phyloP scores from a whole-genome alignment of 208 protist species.

The Leishmania martiniquensis region DNA sequence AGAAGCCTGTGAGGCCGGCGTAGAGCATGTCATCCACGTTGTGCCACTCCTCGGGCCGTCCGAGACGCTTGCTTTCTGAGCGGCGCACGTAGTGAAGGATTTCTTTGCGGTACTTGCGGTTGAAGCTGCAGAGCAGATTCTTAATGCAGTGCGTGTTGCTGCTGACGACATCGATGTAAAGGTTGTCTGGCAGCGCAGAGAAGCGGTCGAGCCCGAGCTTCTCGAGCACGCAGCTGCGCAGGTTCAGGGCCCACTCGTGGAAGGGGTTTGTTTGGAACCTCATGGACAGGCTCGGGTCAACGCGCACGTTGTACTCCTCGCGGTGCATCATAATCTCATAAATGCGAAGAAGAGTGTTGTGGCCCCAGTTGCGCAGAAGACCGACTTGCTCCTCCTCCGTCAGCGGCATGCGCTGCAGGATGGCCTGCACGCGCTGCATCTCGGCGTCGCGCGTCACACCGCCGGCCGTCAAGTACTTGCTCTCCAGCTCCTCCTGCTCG shows the following conservation, averaged over 20 bases:
- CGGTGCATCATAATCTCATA: conserved; percentile 92
- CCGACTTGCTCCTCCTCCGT: conserved; percentile 66
- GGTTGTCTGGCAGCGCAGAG: conserved; percentile 57
- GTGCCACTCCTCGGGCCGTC: conserved; percentile 59
- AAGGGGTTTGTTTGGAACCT: conserved; percentile 87
- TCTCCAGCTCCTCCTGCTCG: conserved; percentile 48
- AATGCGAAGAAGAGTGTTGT: conserved; percentile 68
- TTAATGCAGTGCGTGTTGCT: conserved; percentile 94
- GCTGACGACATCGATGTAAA: conserved; percentile 87
- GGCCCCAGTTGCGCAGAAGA: conserved; percentile 68
- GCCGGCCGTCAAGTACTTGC: conserved; percentile 24
- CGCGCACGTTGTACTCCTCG: conserved; percentile 89
- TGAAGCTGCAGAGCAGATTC: conserved; percentile 84
- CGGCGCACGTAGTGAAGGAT: conserved; percentile 54
- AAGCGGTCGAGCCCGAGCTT: conserved; percentile 69
- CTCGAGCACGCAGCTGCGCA: conserved; percentile 68
- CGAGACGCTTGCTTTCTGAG: conserved; percentile 48
- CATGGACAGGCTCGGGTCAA: conserved; percentile 80
- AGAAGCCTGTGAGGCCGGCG: conserved; percentile 47
- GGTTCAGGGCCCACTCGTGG: conserved; percentile 87
- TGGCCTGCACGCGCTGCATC: conserved; percentile 45
- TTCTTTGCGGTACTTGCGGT: conserved; percentile 70
- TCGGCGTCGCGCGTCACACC: conserved; percentile 44
- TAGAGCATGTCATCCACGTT: conserved; percentile 83
- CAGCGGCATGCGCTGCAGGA: conserved; percentile 71